Base-by-base conservation (phyloP, 2,329 filamentous ascomycete genomes). In the Talaromyces albobiverticillius region DNA sequence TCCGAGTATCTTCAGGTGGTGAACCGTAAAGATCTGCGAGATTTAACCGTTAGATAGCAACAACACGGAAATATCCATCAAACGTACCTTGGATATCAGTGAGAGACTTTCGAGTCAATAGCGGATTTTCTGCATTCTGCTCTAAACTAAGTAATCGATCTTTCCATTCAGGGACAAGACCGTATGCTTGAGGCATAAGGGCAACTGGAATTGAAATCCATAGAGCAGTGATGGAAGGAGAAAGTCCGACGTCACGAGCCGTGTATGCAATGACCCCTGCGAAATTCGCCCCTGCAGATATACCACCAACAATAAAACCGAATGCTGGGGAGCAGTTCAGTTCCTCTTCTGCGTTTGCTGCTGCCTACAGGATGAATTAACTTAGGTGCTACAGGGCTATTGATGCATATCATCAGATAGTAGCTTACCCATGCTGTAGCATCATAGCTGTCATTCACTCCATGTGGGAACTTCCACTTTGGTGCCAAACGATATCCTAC, bases 91-190 rank as follows among this genome's bases (percentile, higher is more conserved):
- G 36, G 18, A 40, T 40, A 40, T 40, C 25, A 8, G 14, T 46
- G 8, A 31, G 29, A 46, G 43, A 46, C 6, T 31, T 29, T 46
- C 26, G n/a, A 16, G 26, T 31, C 16, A 46, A n/a, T 25, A 46
- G 18, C 18, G 26, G 25, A 13, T 29, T 31, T 20, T 46, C 43
- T 18, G 26, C 29, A 9, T 46, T 46, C 16, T 46, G 43, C 43
- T 46, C 43, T 10, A 46, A 20, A 46, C 43, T 46, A n/a, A 46
- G 43, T n/a, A 46, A 20, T 32, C 32, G n/a, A 46, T 46, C 43
- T 14, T 32, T 46, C 26, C 29, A 46, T 29, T 46, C 8, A 5
- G 43, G 43, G 10, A 46, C 16, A 32, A 46, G 43, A 11, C 18
- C n/a, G 10, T 31, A 46, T 13, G 43, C 43, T 26, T 46, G 43